Conservation (phyloP, 2,329 filamentous ascomycete genomes). For the Sporothrix luriei region DNA sequence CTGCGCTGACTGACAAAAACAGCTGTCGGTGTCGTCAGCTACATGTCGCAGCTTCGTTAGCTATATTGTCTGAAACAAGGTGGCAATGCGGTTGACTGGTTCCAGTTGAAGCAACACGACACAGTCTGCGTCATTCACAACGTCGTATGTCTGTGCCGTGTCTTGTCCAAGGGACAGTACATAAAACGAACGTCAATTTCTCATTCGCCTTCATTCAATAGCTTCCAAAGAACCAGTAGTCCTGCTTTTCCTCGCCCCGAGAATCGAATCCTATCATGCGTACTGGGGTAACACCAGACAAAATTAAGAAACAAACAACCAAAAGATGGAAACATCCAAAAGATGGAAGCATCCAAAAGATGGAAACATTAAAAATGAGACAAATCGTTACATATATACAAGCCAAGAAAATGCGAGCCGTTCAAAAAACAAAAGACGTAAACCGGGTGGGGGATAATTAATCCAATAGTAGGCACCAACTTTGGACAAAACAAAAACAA, state of each 20-base stretch:
- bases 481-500: neutral
- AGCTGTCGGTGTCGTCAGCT: too few relatives aligned
- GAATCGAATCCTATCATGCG: conserved; percentile 7
- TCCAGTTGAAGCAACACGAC: neutral
- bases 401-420: neutral
- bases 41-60: too few relatives aligned
- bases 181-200: neutral
- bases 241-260: neutral
- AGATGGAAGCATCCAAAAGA: neutral
- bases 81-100: too few relatives aligned
- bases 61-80: too few relatives aligned
- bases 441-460: neutral
- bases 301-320: neutral
- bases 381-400: conserved; percentile 9
- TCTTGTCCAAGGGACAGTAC: too few relatives aligned
- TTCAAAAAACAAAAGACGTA: neutral
- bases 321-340: neutral
- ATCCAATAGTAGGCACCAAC: neutral
- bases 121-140: neutral
- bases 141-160: too few relatives aligned
- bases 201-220: neutral
- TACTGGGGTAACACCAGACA: conserved; percentile 3
- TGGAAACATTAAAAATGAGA: neutral
- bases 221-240: neutral
- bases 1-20: neutral